Evolutionary conservation across 352 stramenopile genomes (phyloP).

Genomic region (Globisporangium irregulare): DNA sequence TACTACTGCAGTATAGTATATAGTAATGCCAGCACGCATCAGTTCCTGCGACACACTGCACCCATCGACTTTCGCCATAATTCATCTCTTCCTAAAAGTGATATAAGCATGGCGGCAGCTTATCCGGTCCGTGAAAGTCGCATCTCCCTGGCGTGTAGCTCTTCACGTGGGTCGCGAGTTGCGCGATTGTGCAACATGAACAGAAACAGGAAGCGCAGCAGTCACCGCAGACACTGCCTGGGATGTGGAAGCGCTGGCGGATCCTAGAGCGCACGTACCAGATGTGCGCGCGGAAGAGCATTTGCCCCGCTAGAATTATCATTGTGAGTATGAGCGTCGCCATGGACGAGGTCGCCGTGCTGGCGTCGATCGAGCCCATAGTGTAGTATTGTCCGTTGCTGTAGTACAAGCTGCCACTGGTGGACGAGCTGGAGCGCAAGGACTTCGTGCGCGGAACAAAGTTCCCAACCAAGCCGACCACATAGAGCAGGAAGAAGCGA

Average conservation of each 20-base stretch:
- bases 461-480: not conserved
- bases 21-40: not conserved
- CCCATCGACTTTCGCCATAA: no score
- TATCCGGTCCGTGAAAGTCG: no score
- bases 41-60: not conserved
- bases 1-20: not conserved
- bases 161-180: not conserved
- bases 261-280: not conserved
- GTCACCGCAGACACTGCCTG: not conserved
- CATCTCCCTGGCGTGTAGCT: not conserved
- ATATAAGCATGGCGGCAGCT: no score
- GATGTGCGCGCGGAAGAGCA: not conserved
- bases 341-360: not conserved
- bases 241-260: not conserved
- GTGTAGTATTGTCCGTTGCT: not conserved
- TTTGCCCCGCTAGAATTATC: not conserved
- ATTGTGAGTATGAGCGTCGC: not conserved
- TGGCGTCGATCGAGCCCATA: not conserved
- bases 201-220: not conserved
- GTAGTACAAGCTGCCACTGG: not conserved
- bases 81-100: no score
- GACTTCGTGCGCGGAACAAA: not conserved
- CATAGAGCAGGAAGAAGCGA: slow-evolving; percentile 10
- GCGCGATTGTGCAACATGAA: slow-evolving; percentile 1
- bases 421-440: not conserved